phyloP scores from a whole-genome alignment of 1,284 basidiomycete species.

The Sphagnurus paluster region DNA sequence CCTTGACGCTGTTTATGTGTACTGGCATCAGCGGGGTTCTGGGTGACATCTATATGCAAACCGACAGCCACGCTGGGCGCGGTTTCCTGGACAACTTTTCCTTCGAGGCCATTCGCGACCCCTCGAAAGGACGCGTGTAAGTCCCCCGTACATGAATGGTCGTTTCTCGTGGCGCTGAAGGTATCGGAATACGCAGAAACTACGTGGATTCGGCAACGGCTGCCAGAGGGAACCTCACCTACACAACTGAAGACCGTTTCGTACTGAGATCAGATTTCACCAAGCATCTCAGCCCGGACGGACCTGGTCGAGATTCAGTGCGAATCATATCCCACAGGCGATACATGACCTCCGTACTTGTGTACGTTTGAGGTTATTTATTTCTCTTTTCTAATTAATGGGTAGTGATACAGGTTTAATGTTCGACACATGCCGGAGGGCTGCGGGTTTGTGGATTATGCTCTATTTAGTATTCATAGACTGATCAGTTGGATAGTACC shows the following conservation, averaged over 20 bases:
- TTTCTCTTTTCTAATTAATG: not conserved
- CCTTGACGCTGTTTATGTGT: too few relatives aligned
- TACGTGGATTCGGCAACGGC: constrained; percentile 38
- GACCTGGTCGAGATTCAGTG: constrained; percentile 52
- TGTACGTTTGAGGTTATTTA: constrained; percentile 41
- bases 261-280: constrained; percentile 45
- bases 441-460: constrained; percentile 51
- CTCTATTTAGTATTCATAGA: not conserved
- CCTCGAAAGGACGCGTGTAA: constrained; percentile 66
- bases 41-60: constrained; percentile 38
- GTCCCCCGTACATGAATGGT: too few relatives aligned
- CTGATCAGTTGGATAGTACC: constrained; percentile 39
- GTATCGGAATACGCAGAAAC: not conserved
- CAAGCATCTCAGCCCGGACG: constrained; percentile 41
- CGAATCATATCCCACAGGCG: constrained; percentile 51
- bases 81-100: constrained; percentile 51
- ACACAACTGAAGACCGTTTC: constrained; percentile 32
- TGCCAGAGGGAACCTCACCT: constrained; percentile 35
- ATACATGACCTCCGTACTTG: constrained; percentile 53
- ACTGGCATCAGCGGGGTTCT: constrained; percentile 18
- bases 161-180: not conserved
- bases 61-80: constrained; percentile 48
- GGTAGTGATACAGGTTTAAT: constrained; percentile 42
- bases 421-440: constrained; percentile 60
- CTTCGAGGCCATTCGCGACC: constrained; percentile 53